These are phyloP conservation scores for Fusarium coicis DNA, from an alignment of 2,329 filamentous ascomycete species.

Conservation along the genomic window DNA sequence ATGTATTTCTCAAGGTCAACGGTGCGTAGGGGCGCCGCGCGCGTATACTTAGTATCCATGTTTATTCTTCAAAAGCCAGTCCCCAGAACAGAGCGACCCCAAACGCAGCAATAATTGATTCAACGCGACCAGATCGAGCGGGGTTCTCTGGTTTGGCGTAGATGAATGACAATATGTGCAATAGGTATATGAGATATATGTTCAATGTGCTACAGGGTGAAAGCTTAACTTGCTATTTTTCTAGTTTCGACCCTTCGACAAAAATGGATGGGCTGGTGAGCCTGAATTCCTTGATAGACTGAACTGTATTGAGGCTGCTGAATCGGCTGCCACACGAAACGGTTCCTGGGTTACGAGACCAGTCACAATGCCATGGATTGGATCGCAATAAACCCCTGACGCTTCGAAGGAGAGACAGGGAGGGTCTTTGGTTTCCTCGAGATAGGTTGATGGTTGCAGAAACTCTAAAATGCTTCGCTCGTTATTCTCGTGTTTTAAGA, in stretches of 20 bases:
- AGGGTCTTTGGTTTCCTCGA: not conserved
- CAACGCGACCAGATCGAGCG: not conserved
- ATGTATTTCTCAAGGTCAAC: not conserved
- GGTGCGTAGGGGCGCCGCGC: slow-evolving; percentile 9
- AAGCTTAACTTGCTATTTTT: not conserved
- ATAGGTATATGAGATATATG: slow-evolving; percentile 9
- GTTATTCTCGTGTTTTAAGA: slow-evolving; percentile 29
- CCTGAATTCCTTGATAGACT: slow-evolving; percentile 14
- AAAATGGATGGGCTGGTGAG: not conserved
- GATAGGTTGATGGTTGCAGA: not conserved
- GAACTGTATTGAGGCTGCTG: slow-evolving; percentile 31
- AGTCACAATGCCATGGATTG: slow-evolving; percentile 29
- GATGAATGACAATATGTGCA: not conserved
- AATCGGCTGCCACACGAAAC: slow-evolving; percentile 39
- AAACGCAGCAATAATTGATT: not conserved
- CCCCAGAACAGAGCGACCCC: slow-evolving; percentile 3
- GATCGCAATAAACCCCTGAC: slow-evolving; percentile 28
- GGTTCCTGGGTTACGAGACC: slow-evolving; percentile 26
- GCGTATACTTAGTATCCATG: slow-evolving; percentile 1
- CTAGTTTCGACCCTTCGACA: not conserved
- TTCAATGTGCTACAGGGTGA: not conserved
- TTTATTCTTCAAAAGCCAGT: not conserved
- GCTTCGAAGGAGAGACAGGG: slow-evolving; percentile 6
- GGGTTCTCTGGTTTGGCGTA: slow-evolving; percentile 8
- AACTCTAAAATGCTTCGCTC: slow-evolving; percentile 1